Base-by-base conservation (phyloP, 768 basidiomycete species). In the Candolleomyces eurysporus region DNA sequence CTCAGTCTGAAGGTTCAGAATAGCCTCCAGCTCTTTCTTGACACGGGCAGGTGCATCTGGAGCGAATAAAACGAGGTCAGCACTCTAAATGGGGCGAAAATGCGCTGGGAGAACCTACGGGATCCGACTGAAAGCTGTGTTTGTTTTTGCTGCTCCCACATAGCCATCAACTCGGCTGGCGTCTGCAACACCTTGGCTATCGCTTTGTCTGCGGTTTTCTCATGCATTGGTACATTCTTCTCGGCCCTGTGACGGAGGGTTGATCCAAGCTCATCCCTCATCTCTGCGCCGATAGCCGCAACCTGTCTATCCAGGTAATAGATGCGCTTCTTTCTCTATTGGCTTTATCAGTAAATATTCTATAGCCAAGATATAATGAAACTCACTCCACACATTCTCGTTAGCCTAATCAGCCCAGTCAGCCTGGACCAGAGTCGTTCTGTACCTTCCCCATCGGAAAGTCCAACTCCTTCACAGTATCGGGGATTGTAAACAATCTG, bases 1-100 rank as follows among this genome's bases (percentile, higher is more conserved):
- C 32, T 32, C 32, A 9, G 32, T 5, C 32, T 32, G 32, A 9
- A 32, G 32, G 9, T 32, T 32, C 5, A 32, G 32, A 32, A 32
- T 32, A 9, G 9, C 32, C 9, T 32, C 32, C 32, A 32, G 32
- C 32, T 32, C 32, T 32, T 32, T 32, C 9, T 32, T 32, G 4
- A 32, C 32, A 32, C 32, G 32, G 9, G 69, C 64, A 2, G 86
- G 87, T 6, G 32, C 85, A 82, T 51, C 82, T 84, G 62, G 78
- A 76, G 32, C 82, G 79, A 32, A 9, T 32, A 32, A 4, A 32
- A 32, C 32, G 32, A 32, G n/a, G n/a, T n/a, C n/a, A n/a, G n/a
- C n/a, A n/a, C n/a, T n/a, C n/a, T n/a, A n/a, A n/a, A n/a, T n/a
- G n/a, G n/a, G n/a, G n/a, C n/a, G n/a, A n/a, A n/a, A n/a, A n/a